Evolutionary conservation across 257 asterid species (phyloP).

Genomic region (Ophiorrhiza pumila): DNA sequence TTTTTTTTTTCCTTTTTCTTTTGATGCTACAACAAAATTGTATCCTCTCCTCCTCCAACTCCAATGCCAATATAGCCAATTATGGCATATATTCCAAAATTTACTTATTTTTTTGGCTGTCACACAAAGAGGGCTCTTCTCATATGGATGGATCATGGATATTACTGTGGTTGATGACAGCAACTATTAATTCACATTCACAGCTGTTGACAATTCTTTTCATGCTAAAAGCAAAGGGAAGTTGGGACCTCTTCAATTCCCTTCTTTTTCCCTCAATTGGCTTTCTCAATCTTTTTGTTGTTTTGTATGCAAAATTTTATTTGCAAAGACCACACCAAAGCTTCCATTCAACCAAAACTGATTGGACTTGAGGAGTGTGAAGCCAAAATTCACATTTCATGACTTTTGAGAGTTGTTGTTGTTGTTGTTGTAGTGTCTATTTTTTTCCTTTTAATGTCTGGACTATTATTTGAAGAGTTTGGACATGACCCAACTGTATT

Average conservation of each 20-base stretch:
- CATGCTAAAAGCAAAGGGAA: constrained; percentile 30
- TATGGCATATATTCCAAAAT: too few species aligned
- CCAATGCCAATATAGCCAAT: too few species aligned
- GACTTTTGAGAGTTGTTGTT: constrained; percentile 14
- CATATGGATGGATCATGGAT: not conserved
- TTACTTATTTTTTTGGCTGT: not conserved
- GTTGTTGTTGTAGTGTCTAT: constrained; percentile 30
- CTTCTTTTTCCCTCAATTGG: not conserved
- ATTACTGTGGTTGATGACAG: constrained; percentile 16
- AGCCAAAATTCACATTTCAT: constrained; percentile 24
- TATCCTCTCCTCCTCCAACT: too few species aligned
- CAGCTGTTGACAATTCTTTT: constrained; percentile 42
- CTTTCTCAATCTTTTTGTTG: not conserved
- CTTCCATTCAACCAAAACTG: constrained; percentile 28
- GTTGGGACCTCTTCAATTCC: constrained; percentile 4
- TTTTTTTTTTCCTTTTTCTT: not conserved
- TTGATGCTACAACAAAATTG: constrained; percentile 4
- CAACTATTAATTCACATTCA: constrained; percentile 20
- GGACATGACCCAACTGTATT: constrained; percentile 46
- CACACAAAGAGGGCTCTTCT: not conserved
- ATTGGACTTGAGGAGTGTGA: constrained; percentile 12
- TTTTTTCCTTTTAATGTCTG: constrained; percentile 56
- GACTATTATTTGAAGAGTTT: constrained; percentile 35
- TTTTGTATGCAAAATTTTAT: not conserved
- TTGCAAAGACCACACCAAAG: constrained; percentile 18